Base-by-base conservation (phyloP, 257 asterid species). In the Catharanthus roseus region DNA sequence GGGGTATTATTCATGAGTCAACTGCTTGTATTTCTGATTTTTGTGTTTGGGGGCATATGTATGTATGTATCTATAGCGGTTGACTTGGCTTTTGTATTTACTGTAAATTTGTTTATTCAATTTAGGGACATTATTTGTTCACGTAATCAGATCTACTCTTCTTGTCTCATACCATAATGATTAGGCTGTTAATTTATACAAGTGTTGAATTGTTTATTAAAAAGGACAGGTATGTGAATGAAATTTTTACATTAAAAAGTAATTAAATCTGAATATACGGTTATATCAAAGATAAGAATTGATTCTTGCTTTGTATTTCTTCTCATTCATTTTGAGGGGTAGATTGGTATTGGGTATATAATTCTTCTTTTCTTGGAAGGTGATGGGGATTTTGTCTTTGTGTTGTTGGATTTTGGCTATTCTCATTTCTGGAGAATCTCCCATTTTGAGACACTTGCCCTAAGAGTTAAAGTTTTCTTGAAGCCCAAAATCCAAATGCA, bases 61-160 rank as follows among this genome's bases (percentile, higher is more conserved):
- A n/a, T n/a, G n/a, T n/a, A n/a, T n/a, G n/a, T 10, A 50, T 7
- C 58, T 21, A 3, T 23, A 24, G 74, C 55, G 71, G 79, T 69
- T 75, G 65, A 50, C 44, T 21, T 42, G 12, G 47, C n/a, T 3
- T 47, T 4, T 47, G 23, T 61, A 38, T 16, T n/a, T 49, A 34
- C 12, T 62, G 65, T 28, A 39, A 67, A 41, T 2, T 73, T 56
- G 44, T 36, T 56, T 68, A 24, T 75, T 41, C 71, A 68, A 26
- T 74, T 53, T 54, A 41, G 67, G 67, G 69, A 33, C 69, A 56
- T 9, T 58, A 26, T 23, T n/a, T 36, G 53, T 29, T 67, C 29
- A 6, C 24, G 65, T 11, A 57, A 58, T 60, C 45, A 21, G 60
- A 58, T 44, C 23, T 54, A 10, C 54, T 65, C 36, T 54, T 58